Percentiles rank a stretch among this genome's conserved stretches.
phyloP scores from a whole-genome alignment of 2,329 filamentous ascomycete genomes.

The Aspergillus sp. region DNA sequence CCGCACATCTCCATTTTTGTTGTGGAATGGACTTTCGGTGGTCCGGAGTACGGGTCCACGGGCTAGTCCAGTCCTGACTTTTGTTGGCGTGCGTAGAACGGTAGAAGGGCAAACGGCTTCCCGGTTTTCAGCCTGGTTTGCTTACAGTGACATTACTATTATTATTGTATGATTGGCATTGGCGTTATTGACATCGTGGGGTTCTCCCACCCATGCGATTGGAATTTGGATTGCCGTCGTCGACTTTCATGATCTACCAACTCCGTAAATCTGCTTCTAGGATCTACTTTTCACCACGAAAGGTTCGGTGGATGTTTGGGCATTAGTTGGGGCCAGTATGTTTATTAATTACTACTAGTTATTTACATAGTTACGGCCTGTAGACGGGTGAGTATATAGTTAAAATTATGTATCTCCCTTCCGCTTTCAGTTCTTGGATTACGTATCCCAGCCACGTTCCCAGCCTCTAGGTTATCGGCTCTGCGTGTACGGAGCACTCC shows the following conservation, averaged over 20 bases:
- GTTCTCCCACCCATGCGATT: background rate
- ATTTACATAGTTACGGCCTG: too few species aligned
- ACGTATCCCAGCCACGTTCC: background rate
- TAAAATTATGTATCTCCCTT: background rate
- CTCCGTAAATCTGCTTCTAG: too few species aligned
- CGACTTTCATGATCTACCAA: background rate
- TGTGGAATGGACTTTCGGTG: too few species aligned
- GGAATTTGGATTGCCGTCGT: too few species aligned
- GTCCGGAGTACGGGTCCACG: background rate
- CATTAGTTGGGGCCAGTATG: too few species aligned
- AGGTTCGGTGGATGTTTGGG: too few species aligned
- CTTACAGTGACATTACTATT: background rate
- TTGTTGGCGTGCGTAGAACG: too few species aligned
- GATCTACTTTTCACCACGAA: too few species aligned
- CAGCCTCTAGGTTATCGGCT: background rate
- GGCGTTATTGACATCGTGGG: background rate
- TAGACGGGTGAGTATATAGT: too few species aligned
- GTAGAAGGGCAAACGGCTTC: background rate
- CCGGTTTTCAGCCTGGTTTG: background rate
- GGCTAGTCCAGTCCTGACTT: background rate
- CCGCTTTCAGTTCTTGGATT: background rate
- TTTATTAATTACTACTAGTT: too few species aligned
- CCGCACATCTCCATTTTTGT: background rate
- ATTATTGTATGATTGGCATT: background rate
- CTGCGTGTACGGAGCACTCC: background rate